phyloP scores from a whole-genome alignment of 2,329 filamentous ascomycete genomes.

The Nothophoma quercina region DNA sequence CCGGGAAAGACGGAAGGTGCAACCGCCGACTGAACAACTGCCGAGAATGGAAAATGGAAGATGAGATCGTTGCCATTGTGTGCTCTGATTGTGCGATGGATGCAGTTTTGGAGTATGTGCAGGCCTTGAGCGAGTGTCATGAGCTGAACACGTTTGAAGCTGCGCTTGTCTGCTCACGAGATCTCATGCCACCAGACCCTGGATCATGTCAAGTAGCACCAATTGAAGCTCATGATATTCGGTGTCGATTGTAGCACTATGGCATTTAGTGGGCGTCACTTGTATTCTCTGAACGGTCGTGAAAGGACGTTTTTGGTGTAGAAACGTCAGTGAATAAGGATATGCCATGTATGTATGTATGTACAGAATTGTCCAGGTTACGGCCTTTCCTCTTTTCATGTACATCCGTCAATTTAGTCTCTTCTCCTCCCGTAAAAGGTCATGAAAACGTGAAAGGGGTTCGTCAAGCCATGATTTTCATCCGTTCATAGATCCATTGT shows the following conservation, averaged over 20 bases:
- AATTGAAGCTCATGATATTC: not conserved
- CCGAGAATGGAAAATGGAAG: constrained; percentile 1
- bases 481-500: not conserved
- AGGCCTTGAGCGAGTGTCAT: not conserved
- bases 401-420: constrained; percentile 10
- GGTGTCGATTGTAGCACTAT: too few species aligned
- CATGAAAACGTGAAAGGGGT: constrained; percentile 7
- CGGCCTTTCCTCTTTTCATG: not conserved
- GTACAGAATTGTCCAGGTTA: constrained; percentile 8
- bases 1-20: constrained; percentile 1
- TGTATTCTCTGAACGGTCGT: too few species aligned
- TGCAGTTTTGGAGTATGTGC: not conserved
- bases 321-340: constrained; percentile 2
- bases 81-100: not conserved
- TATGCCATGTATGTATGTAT: constrained; percentile 10
- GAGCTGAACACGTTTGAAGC: not conserved
- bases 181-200: constrained; percentile 10
- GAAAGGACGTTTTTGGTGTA: not conserved
- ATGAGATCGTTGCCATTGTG: not conserved
- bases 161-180: not conserved
- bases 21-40: constrained; percentile 1
- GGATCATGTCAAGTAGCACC: not conserved
- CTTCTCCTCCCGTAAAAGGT: not conserved
- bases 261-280: too few species aligned
- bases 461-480: constrained; percentile 17